phyloP scores from a whole-genome alignment of 495 filamentous ascomycete genomes.

The Hypoxylon subgilvum region DNA sequence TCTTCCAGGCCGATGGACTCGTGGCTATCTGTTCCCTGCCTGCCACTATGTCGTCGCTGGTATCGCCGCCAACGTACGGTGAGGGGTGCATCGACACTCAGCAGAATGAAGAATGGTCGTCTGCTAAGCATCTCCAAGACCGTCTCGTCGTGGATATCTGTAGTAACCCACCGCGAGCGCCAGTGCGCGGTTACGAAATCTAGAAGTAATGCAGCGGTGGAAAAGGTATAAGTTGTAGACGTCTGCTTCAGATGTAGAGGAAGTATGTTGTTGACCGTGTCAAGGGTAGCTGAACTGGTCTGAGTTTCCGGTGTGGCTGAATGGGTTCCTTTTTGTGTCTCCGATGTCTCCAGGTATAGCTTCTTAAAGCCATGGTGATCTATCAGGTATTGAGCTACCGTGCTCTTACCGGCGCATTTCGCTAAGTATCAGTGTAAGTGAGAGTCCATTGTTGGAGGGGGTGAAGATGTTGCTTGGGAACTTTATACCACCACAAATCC shows the following conservation, averaged over 20 bases:
- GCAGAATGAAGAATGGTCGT: slow-evolving; percentile 89
- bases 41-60: slow-evolving; percentile 38
- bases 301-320: slow-evolving; percentile 29
- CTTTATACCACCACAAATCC: slow-evolving; percentile 86
- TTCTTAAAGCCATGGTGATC: slow-evolving; percentile 75
- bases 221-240: slow-evolving; percentile 55
- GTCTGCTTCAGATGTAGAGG: slow-evolving; percentile 42
- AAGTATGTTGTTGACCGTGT: slow-evolving; percentile 1
- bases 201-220: slow-evolving; percentile 66
- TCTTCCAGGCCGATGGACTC: slow-evolving; percentile 67
- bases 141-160: slow-evolving; percentile 71
- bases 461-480: slow-evolving; percentile 12
- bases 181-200: slow-evolving; percentile 86
- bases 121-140: slow-evolving; percentile 73
- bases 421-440: slow-evolving; percentile 56
- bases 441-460: slow-evolving; percentile 11
- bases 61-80: slow-evolving; percentile 79
- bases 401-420: slow-evolving; percentile 87
- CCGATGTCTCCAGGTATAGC: slow-evolving; percentile 49
- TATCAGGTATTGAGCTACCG: slow-evolving; percentile 82
- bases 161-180: slow-evolving; percentile 82
- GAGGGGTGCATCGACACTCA: slow-evolving; percentile 90
- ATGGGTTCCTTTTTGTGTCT: not conserved
- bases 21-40: slow-evolving; percentile 58
- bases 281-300: slow-evolving; percentile 37